These are phyloP conservation scores for Nymphaea colorata DNA, from an alignment of 164 flowering plant species.

Conservation along the genomic window DNA sequence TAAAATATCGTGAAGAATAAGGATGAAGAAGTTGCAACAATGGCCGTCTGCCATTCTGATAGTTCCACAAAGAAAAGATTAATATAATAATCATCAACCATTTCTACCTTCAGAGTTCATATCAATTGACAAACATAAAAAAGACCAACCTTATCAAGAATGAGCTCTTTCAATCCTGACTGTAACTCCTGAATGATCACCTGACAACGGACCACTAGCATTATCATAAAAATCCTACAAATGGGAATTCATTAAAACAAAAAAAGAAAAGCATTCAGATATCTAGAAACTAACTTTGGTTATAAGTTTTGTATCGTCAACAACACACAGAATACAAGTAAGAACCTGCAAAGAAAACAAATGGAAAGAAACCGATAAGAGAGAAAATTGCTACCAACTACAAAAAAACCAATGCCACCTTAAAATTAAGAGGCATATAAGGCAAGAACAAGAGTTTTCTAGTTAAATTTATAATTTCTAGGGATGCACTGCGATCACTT, in stretches of 20 bases:
- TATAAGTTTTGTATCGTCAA: slow-evolving; percentile 85
- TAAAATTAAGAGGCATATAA: neutral
- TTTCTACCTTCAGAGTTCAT: neutral
- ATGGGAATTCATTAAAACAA: slow-evolving; percentile 1
- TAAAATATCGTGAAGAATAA: slow-evolving; percentile 60
- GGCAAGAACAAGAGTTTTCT: too few relatives aligned
- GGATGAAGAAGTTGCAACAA: slow-evolving; percentile 89
- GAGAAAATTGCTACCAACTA: neutral
- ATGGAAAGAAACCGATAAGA: neutral
- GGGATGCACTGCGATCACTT: too few relatives aligned
- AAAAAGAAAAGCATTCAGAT: neutral
- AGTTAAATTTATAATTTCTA: too few relatives aligned
- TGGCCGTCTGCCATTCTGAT: slow-evolving; percentile 69
- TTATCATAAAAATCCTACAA: neutral
- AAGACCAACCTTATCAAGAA: slow-evolving; percentile 60
- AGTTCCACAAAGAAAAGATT: neutral
- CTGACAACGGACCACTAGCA: slow-evolving; percentile 21
- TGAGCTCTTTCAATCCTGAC: slow-evolving; percentile 44
- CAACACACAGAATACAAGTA: slow-evolving; percentile 50
- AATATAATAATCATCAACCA: neutral
- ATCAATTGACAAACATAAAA: neutral
- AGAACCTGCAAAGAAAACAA: slow-evolving; percentile 51
- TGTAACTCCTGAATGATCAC: slow-evolving; percentile 59
- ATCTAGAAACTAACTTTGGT: slow-evolving; percentile 44
- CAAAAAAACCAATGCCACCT: neutral